Percentiles rank a stretch among this genome's conserved stretches.
Evolutionary conservation across 345 rosid genomes (phyloP).

Genomic region (Aquilaria malaccensis): DNA sequence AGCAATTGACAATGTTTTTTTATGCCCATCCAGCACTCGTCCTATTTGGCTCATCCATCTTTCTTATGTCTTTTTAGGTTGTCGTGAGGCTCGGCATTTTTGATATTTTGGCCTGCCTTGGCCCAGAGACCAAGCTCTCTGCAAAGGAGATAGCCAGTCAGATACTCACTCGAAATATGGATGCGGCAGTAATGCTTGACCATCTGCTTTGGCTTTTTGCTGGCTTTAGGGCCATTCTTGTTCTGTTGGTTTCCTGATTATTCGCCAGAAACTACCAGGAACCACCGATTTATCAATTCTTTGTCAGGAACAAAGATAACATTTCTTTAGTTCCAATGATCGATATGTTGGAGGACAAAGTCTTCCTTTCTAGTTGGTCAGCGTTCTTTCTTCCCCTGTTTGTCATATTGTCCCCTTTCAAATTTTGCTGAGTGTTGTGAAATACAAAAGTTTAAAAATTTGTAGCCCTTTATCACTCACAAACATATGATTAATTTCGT

Average conservation of each 20-base stretch:
- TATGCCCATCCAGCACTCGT: too few relatives aligned
- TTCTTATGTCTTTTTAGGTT: slow-evolving; percentile 42
- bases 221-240: slow-evolving; percentile 32
- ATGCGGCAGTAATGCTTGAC: slow-evolving; percentile 35
- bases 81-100: slow-evolving; percentile 44
- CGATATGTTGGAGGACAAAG: background rate
- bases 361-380: slow-evolving; percentile 16
- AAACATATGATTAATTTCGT: too few relatives aligned
- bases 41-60: slow-evolving; percentile 13
- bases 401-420: too few relatives aligned
- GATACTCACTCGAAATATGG: slow-evolving; percentile 24
- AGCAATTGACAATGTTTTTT: too few relatives aligned
- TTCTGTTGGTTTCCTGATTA: slow-evolving; percentile 3
- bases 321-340: background rate
- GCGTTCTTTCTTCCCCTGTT: too few relatives aligned
- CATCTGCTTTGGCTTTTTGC: slow-evolving; percentile 38
- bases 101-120: slow-evolving; percentile 28
- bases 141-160: slow-evolving; percentile 30
- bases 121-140: slow-evolving; percentile 27
- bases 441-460: too few relatives aligned
- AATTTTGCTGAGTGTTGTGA: background rate
- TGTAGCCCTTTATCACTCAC: too few relatives aligned
- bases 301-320: slow-evolving; percentile 6
- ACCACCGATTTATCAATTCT: slow-evolving; percentile 11
- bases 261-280: background rate